These are phyloP conservation scores for Aspergillus sp. DNA, from an alignment of 2,329 filamentous ascomycete species.

Conservation along the genomic window DNA sequence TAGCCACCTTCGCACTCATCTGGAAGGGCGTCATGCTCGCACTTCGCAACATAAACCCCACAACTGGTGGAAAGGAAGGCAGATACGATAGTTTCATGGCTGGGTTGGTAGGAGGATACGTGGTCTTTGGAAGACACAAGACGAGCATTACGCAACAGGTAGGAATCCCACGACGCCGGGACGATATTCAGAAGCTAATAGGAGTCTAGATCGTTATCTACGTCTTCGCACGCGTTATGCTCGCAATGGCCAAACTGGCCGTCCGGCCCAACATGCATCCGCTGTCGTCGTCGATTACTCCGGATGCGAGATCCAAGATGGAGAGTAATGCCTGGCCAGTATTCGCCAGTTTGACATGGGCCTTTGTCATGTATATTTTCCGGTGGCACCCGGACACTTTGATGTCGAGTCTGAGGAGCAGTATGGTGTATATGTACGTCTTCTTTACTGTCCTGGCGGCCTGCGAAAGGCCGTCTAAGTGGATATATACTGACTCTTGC, in stretches of 20 bases:
- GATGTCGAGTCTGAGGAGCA: constrained; percentile 86
- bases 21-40: constrained; percentile 83
- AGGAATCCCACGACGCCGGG: constrained; percentile 11
- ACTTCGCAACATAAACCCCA: constrained; percentile 60
- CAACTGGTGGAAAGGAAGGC: constrained; percentile 58
- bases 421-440: constrained; percentile 95
- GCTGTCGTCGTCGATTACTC: constrained; percentile 46
- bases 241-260: constrained; percentile 80
- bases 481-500: constrained; percentile 11
- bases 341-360: constrained; percentile 91
- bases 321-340: constrained; percentile 81
- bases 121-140: constrained; percentile 82
- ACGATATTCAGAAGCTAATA: background rate
- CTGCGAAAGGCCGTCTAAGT: background rate
- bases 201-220: constrained; percentile 85
- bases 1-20: constrained; percentile 85
- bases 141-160: constrained; percentile 79
- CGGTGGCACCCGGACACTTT: constrained; percentile 87
- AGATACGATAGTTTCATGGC: constrained; percentile 83
- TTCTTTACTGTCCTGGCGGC: background rate
- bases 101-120: constrained; percentile 85
- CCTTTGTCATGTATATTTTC: constrained; percentile 92
- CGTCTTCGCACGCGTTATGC: constrained; percentile 86
- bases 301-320: constrained; percentile 52
- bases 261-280: constrained; percentile 61